These are phyloP conservation scores for Fomitopsis pulvina DNA, from an alignment of 768 basidiomycete genomes.

Conservation along the genomic window DNA sequence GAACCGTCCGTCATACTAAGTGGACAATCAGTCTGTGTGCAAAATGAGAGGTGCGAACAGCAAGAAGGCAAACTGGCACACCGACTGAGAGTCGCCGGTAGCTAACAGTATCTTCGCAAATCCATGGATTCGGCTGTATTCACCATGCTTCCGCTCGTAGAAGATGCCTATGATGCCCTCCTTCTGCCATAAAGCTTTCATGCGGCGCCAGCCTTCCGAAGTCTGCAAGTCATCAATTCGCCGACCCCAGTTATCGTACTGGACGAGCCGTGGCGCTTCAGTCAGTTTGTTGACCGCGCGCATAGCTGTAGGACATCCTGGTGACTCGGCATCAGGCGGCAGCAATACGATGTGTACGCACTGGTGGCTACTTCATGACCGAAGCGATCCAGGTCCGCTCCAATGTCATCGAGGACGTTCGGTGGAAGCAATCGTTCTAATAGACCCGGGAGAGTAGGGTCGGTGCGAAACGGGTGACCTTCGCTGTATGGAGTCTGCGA, in stretches of 20 bases:
- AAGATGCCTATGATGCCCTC: conserved; percentile 65
- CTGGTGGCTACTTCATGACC: conserved; percentile 50
- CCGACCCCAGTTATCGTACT: conserved; percentile 71
- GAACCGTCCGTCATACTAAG: conserved; percentile 76
- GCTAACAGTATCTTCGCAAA: conserved; percentile 63
- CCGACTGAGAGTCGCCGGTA: conserved; percentile 59
- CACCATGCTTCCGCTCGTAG: conserved; percentile 56
- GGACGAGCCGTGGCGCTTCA: conserved; percentile 46
- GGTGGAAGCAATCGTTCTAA: conserved; percentile 51
- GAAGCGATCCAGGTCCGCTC: conserved; percentile 52
- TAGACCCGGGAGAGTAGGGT: conserved; percentile 55
- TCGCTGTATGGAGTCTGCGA: conserved; percentile 50
- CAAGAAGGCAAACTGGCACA: conserved; percentile 21
- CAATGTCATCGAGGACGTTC: conserved; percentile 41
- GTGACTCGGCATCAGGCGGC: not conserved
- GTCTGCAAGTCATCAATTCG: conserved; percentile 62
- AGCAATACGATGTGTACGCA: conserved; percentile 20
- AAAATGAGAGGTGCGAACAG: not conserved
- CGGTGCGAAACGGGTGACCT: conserved; percentile 53
- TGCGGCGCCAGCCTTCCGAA: conserved; percentile 64
- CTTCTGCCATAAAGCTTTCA: conserved; percentile 54
- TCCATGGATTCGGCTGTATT: conserved; percentile 54
- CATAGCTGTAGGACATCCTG: conserved; percentile 35
- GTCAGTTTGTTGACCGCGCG: conserved; percentile 39
- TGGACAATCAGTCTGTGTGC: conserved; percentile 58